Evolutionary conservation across 805 yeast genomes (phyloP), one percentile per base, ranked within the genome.

Genomic region (Naumovozyma dairenensis): DNA sequence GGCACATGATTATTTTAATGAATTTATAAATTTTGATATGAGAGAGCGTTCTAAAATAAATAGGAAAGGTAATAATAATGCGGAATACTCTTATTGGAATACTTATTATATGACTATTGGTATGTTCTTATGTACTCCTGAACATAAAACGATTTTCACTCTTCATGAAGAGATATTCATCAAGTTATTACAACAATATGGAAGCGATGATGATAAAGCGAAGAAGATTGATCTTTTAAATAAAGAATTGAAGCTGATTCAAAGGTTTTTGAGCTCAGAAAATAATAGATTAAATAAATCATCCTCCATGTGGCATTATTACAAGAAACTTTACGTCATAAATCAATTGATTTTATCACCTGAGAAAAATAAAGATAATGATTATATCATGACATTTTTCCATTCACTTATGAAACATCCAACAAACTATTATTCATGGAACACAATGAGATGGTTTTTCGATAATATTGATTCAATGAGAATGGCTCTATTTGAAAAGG

Each of bases 381-480:
- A 43, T 5, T 49, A 46, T 28, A 25, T 44, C 5, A 16, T 37
- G 1, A 43, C 54, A 0, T 46, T 57, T 8, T 15, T 53, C 2
- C 29, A 28, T 5, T 53, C 67, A 1, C 65, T 58, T 1, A 37
- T 39, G 7, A 33, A 47, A 4, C 69, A 64, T 37, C 40, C 47
- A 14, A 49, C 63, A 0, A 64, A 63, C 35, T 64, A 62, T 33
- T 64, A 64, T 34, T 54, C 66, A 5, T 64, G 68, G 66, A 53
- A 56, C 34, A 51, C 62, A n/a, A 31, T 52, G 7, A 45, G 55
- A 19, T 62, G 63, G 57, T 35, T 47, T 10, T 49, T 43, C 19
- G 60, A 57, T 36, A 34, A 45, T 7, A 32, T 48, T 1, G 20
- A 33, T 3, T 24, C 31, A 5, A 34, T 37, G 5, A 49, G 39